These are phyloP conservation scores for Penicillium sp. DNA, from an alignment of 2,329 filamentous ascomycete species.

Conservation along the genomic window DNA sequence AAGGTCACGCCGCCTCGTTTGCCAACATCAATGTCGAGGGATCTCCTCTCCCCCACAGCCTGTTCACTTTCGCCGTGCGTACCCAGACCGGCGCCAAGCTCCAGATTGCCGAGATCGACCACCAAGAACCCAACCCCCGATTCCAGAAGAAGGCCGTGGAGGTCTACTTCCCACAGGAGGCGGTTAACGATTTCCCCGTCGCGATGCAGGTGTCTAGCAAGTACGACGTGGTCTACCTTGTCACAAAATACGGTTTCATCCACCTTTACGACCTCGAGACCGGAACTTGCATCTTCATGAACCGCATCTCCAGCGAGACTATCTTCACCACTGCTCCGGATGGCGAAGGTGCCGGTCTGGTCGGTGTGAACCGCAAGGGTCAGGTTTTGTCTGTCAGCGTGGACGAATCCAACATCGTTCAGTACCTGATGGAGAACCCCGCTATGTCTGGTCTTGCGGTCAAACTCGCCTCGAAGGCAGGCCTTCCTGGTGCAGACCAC, in stretches of 20 bases:
- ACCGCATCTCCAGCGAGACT: constrained; percentile 97
- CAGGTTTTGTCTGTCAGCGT: constrained; percentile 94
- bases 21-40: constrained; percentile 87
- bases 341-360: constrained; percentile 78
- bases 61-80: constrained; percentile 95
- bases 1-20: constrained; percentile 94
- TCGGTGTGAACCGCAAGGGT: constrained; percentile 96
- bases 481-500: constrained; percentile 89
- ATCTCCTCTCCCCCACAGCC: constrained; percentile 84
- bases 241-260: constrained; percentile 99
- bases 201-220: constrained; percentile 96
- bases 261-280: constrained; percentile 98
- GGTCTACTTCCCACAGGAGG: constrained; percentile 95
- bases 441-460: constrained; percentile 92
- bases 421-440: constrained; percentile 94
- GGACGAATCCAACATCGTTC: constrained; percentile 87
- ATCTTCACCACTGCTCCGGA: constrained; percentile 94
- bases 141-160: constrained; percentile 97
- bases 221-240: constrained; percentile 94
- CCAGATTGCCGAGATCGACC: constrained; percentile 96
- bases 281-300: constrained; percentile 97
- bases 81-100: constrained; percentile 88
- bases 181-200: constrained; percentile 95
- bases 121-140: constrained; percentile 80
- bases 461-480: constrained; percentile 92